Conservation (phyloP, 1,139 yeast genomes). For the Scheffersomyces insectosa region DNA sequence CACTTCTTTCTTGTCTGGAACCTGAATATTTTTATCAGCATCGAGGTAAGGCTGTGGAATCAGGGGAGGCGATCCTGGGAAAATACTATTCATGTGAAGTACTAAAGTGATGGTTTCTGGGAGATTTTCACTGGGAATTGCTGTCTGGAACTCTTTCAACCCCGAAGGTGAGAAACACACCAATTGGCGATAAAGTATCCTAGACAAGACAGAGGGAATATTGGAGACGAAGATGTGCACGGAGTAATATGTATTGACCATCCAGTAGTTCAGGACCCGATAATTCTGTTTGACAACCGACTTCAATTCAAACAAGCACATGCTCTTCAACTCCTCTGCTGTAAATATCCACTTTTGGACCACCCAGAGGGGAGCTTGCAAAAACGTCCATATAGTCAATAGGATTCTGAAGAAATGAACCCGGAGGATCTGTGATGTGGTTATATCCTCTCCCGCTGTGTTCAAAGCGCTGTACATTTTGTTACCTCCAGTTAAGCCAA, state of each 20-base stretch:
- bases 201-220: background rate
- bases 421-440: background rate
- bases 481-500: background rate
- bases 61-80: slow-evolving; percentile 19
- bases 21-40: slow-evolving; percentile 34
- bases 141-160: background rate
- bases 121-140: background rate
- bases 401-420: background rate
- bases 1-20: slow-evolving; percentile 36
- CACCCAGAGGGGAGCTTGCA: background rate
- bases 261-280: background rate
- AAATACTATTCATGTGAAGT: background rate
- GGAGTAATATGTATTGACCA: background rate
- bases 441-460: background rate
- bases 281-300: background rate
- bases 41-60: slow-evolving; percentile 45
- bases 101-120: background rate
- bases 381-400: background rate
- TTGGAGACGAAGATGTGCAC: background rate
- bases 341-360: background rate
- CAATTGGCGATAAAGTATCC: background rate
- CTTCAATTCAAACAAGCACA: background rate
- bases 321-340: background rate
- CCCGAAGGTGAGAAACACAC: background rate
- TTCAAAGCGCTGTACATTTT: background rate